Percentiles rank a stretch among this genome's conserved stretches.
These are phyloP conservation scores for Erysimum cheiri DNA, from an alignment of 441 rosid species.

Conservation along the genomic window DNA sequence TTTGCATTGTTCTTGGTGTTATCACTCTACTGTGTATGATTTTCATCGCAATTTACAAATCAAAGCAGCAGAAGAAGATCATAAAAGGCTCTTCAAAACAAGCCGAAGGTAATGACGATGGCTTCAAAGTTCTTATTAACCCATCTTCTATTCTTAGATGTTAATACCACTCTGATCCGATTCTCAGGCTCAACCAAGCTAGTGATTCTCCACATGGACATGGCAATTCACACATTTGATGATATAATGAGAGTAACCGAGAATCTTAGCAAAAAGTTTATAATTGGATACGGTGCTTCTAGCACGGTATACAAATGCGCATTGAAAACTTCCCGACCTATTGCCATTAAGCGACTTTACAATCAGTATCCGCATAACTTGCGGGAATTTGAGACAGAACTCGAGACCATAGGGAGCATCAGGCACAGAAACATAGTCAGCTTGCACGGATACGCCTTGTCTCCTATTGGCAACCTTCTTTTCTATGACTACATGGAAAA, in stretches of 20 bases:
- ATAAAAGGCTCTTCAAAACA: constrained; percentile 43
- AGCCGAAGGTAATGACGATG: constrained; percentile 55
- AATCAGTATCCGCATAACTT: constrained; percentile 65
- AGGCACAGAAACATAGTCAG: constrained; percentile 91
- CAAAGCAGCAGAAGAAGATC: constrained; percentile 54
- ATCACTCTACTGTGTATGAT: constrained; percentile 58
- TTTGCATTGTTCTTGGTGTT: constrained; percentile 71
- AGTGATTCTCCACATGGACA: constrained; percentile 96
- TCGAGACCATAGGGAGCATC: constrained; percentile 90
- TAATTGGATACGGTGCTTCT: constrained; percentile 88
- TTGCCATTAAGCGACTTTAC: constrained; percentile 92
- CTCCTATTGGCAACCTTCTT: constrained; percentile 83
- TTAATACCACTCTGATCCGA: background rate
- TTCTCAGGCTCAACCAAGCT: constrained; percentile 76
- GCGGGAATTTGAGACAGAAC: constrained; percentile 90
- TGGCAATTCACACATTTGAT: constrained; percentile 88
- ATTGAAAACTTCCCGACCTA: constrained; percentile 78
- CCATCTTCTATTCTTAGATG: background rate
- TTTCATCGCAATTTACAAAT: constrained; percentile 64
- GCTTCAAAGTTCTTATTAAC: background rate
- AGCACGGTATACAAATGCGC: constrained; percentile 87
- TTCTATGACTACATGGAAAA: constrained; percentile 97
- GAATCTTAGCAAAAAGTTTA: constrained; percentile 75
- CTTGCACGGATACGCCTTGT: constrained; percentile 84
- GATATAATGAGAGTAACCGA: constrained; percentile 91